Conservation (phyloP, 495 filamentous ascomycete genomes). For the Daldinia vernicosa region DNA sequence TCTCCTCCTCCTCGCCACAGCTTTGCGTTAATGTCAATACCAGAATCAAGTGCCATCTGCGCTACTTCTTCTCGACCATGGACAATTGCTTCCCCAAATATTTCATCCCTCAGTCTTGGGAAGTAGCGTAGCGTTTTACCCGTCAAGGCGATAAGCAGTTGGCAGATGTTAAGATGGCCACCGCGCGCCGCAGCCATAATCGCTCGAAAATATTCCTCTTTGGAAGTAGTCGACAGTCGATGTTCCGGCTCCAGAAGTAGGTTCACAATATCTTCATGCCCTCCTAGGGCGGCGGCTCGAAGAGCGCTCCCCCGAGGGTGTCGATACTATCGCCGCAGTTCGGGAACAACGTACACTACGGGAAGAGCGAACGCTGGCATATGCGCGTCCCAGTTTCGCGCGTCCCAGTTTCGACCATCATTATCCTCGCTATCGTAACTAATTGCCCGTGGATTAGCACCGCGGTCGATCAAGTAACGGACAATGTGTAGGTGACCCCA, state of each 20-base stretch:
- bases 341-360: too few species aligned
- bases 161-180: conserved; percentile 1
- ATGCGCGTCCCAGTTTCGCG: too few species aligned
- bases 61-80: background rate
- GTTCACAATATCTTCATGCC: conserved; percentile 9
- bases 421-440: background rate
- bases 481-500: conserved; percentile 19
- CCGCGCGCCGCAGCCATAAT: background rate
- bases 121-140: background rate
- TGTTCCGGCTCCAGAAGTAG: conserved; percentile 8
- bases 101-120: background rate
- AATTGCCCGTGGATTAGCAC: background rate
- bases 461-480: conserved; percentile 5
- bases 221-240: too few species aligned
- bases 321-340: background rate
- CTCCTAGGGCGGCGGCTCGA: conserved; percentile 7
- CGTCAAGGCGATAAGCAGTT: background rate
- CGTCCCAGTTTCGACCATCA: background rate
- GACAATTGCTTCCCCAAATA: background rate
- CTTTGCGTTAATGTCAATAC: background rate
- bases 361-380: too few species aligned
- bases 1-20: background rate
- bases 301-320: background rate
- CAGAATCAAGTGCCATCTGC: background rate
- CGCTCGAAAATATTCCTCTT: background rate